Percentiles rank a stretch among this genome's conserved stretches.
These are phyloP conservation scores for Helminthosporium solani DNA, from an alignment of 2,329 filamentous ascomycete genomes.

Conservation along the genomic window DNA sequence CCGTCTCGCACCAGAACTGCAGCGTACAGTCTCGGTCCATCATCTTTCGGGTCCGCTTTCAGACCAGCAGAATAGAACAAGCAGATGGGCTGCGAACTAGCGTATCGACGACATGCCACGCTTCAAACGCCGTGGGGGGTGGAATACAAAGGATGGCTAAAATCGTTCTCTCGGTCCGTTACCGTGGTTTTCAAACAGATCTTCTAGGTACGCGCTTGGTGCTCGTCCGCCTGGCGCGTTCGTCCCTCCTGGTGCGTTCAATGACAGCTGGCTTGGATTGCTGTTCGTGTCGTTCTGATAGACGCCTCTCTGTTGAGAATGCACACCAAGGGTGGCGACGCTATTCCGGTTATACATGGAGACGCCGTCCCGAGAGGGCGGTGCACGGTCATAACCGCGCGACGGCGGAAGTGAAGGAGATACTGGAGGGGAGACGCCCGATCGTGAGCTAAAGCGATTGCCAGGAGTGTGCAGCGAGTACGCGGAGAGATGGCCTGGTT, in stretches of 20 bases:
- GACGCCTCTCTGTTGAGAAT: slow-evolving; percentile 32
- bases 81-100: neutral
- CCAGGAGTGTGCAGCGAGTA: slow-evolving; percentile 31
- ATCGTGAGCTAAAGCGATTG: slow-evolving; percentile 37
- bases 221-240: slow-evolving; percentile 64
- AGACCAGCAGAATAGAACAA: neutral
- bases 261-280: slow-evolving; percentile 61
- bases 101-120: slow-evolving; percentile 3
- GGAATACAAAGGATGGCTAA: slow-evolving; percentile 20
- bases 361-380: slow-evolving; percentile 34
- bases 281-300: slow-evolving; percentile 45
- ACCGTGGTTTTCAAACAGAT: slow-evolving; percentile 76
- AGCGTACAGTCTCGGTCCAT: neutral
- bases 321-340: slow-evolving; percentile 34
- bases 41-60: neutral
- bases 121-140: slow-evolving; percentile 7
- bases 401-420: slow-evolving; percentile 41
- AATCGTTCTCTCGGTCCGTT: slow-evolving; percentile 36
- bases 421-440: slow-evolving; percentile 36
- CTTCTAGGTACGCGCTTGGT: slow-evolving; percentile 86
- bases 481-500: slow-evolving; percentile 33
- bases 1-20: too few relatives aligned
- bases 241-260: slow-evolving; percentile 57
- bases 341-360: slow-evolving; percentile 41
- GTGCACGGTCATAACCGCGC: slow-evolving; percentile 38